Conservation (phyloP, 768 basidiomycete genomes). For the Boletellus ananas region DNA sequence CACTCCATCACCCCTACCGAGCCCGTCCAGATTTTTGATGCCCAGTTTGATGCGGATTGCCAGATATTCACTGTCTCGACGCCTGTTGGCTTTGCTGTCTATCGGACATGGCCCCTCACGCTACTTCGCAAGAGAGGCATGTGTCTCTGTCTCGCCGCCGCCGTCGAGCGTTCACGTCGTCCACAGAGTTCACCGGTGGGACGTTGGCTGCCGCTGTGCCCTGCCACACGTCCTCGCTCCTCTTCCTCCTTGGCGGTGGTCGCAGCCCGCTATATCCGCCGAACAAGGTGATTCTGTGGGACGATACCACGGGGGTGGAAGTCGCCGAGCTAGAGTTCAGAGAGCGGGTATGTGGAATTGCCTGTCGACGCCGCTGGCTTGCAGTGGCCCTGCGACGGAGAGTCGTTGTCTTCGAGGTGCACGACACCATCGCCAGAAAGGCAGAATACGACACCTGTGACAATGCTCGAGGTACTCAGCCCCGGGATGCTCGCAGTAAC, state of each 20-base stretch:
- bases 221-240: slow-evolving; percentile 73
- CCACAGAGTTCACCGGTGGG: slow-evolving; percentile 70
- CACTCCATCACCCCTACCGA: slow-evolving; percentile 76
- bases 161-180: slow-evolving; percentile 15
- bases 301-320: slow-evolving; percentile 70
- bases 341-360: slow-evolving; percentile 75
- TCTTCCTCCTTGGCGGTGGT: slow-evolving; percentile 86
- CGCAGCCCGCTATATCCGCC: slow-evolving; percentile 85
- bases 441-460: slow-evolving; percentile 86
- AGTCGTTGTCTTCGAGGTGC: slow-evolving; percentile 75
- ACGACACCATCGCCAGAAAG: slow-evolving; percentile 56
- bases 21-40: slow-evolving; percentile 73
- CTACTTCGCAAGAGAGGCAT: slow-evolving; percentile 80
- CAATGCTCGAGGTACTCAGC: slow-evolving; percentile 65
- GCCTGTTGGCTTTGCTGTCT: slow-evolving; percentile 79
- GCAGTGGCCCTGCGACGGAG: slow-evolving; percentile 76
- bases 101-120: slow-evolving; percentile 69
- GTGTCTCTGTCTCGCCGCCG: slow-evolving; percentile 4
- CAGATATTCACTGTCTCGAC: slow-evolving; percentile 79
- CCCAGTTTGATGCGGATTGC: slow-evolving; percentile 75
- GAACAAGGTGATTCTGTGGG: slow-evolving; percentile 91
- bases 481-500: slow-evolving; percentile 2
- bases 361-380: slow-evolving; percentile 80
- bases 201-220: slow-evolving; percentile 76
- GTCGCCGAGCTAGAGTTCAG: slow-evolving; percentile 88